Base-by-base conservation (phyloP, 1,139 yeast genomes). In the Saccharomyces uvarum region DNA sequence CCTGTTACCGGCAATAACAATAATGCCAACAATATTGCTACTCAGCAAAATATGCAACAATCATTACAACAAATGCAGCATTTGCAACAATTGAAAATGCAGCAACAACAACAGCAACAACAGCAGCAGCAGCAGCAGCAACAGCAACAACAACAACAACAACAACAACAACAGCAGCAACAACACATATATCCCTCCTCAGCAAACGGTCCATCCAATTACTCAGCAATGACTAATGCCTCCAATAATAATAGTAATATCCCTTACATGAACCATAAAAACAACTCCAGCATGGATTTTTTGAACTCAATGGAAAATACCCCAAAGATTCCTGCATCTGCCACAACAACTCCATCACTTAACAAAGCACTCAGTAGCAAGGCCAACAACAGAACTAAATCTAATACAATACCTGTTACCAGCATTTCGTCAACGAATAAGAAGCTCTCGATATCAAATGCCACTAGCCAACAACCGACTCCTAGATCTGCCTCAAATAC, bases 311-410 rank as follows among this genome's bases (percentile, higher is more conserved):
- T 26, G 48, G 28, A 26, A 4, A 46, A 46, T 26, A 26, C 48
- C 13, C 28, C 31, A 24, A 46, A 46, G 11, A 16, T 26, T 26
- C 19, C 31, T 11, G 28, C n/a, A 24, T 46, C 48, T 26, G 29
- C 28, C 9, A 9, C 48, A 24, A 16, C 31, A 4, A 46, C 28
- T 8, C 53, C 48, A 53, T 48, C 51, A 33, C 49, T 8, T 59
- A 53, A 41, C 63, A 59, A 47, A 14, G 26, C 44, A 2, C 19
- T 38, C 65, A 57, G 53, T 57, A 46, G 63, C 62, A 63, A 53
- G 56, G 58, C 53, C 58, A 65, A 56, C 63, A 59, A 54, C 58
- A 62, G 52, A 62, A 60, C 41, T 59, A 61, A 56, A 57, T 38
- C 44, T 19, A 38, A 38, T 11, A 16, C 44, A 6, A 38, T 38